Base-by-base conservation (phyloP, 164 flowering plant species). In the Euptelea pleiosperma region DNA sequence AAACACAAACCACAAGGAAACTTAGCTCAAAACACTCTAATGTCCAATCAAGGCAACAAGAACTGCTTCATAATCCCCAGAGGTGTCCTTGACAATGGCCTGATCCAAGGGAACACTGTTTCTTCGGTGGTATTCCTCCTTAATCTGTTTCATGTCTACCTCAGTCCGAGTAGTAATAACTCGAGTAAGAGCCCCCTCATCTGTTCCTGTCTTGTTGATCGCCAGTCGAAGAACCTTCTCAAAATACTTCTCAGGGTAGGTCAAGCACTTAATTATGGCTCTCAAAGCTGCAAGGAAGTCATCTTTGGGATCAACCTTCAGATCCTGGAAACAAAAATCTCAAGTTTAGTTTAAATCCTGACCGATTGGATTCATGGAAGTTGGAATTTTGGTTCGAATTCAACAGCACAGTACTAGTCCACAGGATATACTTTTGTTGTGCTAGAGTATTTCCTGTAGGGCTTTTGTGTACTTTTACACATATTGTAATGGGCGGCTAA, bases 171-270 rank as follows among this genome's bases (percentile, higher is more conserved):
- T 80, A 6, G 74, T 70, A 1, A 86, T 72, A 36, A 84, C 83
- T 57, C 93, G 70, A 34, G 84, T 86, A 12, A 86, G 81, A 42
- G 82, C 84, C 8, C 69, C 76, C 64, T 86, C 93, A 60, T 84
- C 86, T 15, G 87, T 86, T 31, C 93, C 89, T 0, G 11, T 36
- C 58, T 63, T 68, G 55, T 75, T 76, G 34, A 86, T 82, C 2
- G 84, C 71, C 35, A 57, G 56, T 5, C 84, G 77, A 2, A 86
- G 72, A 44, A 70, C 64, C 66, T 84, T 76, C 76, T 75, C 90
- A 45, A 77, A 84, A 62, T 84, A 81, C 45, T 72, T 79, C 72
- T 73, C 79, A 9, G 88, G 88, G 45, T 22, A 45, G 24, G 70
- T 75, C 49, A 86, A 31, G 55, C 84, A 82, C 65, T 71, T 67